phyloP scores from a whole-genome alignment of 148 eudicot genomes.

The Vaccinium macrocarpon region DNA sequence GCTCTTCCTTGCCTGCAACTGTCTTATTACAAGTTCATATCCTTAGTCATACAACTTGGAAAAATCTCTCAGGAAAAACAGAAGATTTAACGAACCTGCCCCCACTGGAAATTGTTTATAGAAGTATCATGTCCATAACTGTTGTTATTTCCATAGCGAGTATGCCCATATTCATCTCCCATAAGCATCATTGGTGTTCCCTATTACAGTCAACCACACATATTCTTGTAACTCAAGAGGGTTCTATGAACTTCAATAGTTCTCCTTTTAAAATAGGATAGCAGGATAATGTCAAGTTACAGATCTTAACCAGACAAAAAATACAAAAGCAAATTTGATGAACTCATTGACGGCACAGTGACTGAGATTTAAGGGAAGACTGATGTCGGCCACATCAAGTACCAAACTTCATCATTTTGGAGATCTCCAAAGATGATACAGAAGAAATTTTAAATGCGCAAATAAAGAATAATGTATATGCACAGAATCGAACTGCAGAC shows the following conservation, averaged over 20 bases:
- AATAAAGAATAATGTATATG: not conserved
- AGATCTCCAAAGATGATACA: not conserved
- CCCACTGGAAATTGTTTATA: constrained; percentile 93
- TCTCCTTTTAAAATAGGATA: not conserved
- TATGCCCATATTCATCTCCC: constrained; percentile 99
- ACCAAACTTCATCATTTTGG: not conserved
- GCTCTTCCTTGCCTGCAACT: constrained; percentile 67
- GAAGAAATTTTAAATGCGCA: not conserved
- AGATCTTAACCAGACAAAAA: not conserved
- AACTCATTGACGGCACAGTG: not conserved
- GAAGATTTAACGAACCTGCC: constrained; percentile 49
- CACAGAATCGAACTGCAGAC: not conserved
- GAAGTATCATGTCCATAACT: constrained; percentile 91
- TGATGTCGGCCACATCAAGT: not conserved
- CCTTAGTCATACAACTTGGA: not conserved
- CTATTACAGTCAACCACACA: constrained; percentile 30
- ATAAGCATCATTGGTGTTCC: constrained; percentile 99
- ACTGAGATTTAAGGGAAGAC: not conserved
- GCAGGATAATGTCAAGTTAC: not conserved
- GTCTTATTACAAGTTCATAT: constrained; percentile 22
- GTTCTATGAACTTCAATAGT: not conserved
- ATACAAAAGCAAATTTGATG: not conserved
- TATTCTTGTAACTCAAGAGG: not conserved
- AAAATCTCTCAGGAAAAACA: not conserved
- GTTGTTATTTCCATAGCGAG: constrained; percentile 93